Conservation (phyloP, 495 filamentous ascomycete genomes). For the Hyphodiscus hymeniophilus region DNA sequence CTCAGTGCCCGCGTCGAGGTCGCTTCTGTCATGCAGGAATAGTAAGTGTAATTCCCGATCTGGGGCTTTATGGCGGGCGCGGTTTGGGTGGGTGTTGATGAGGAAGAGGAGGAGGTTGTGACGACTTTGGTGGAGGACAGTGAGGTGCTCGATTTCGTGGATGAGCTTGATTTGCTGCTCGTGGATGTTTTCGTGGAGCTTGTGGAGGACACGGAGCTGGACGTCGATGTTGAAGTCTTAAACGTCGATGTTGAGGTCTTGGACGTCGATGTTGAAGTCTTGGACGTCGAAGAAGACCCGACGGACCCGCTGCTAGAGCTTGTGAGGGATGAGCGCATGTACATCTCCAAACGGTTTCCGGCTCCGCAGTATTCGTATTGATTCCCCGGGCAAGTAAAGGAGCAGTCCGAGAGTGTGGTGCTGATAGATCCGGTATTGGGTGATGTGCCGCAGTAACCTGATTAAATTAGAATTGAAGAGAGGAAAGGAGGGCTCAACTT, state of each 20-base stretch:
- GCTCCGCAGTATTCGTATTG: slow-evolving; percentile 25
- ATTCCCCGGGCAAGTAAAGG: slow-evolving; percentile 26
- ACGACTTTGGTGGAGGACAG: neutral
- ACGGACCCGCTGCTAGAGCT: neutral
- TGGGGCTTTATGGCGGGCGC: slow-evolving; percentile 19
- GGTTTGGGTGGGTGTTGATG: slow-evolving; percentile 9
- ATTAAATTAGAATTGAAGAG: neutral
- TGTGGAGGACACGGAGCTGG: slow-evolving; percentile 7
- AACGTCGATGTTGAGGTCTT: neutral
- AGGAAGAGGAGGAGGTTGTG: neutral
- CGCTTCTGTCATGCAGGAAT: slow-evolving; percentile 30
- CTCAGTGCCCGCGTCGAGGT: slow-evolving; percentile 22
- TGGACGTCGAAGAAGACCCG: neutral
- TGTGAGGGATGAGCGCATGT: slow-evolving; percentile 8
- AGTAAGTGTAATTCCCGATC: slow-evolving; percentile 26
- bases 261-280: slow-evolving; percentile 1
- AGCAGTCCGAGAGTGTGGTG: slow-evolving; percentile 20
- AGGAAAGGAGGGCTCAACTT: slow-evolving; percentile 8
- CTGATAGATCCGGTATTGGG: slow-evolving; percentile 8
- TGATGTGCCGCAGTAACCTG: slow-evolving; percentile 23
- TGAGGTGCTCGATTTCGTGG: neutral
- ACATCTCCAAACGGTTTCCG: slow-evolving; percentile 33
- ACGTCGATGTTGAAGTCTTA: slow-evolving; percentile 1
- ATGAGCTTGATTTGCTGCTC: neutral
- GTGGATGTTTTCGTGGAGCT: slow-evolving; percentile 24